phyloP scores from a whole-genome alignment of 2,329 filamentous ascomycete genomes.

The Stromatinia cepivora region DNA sequence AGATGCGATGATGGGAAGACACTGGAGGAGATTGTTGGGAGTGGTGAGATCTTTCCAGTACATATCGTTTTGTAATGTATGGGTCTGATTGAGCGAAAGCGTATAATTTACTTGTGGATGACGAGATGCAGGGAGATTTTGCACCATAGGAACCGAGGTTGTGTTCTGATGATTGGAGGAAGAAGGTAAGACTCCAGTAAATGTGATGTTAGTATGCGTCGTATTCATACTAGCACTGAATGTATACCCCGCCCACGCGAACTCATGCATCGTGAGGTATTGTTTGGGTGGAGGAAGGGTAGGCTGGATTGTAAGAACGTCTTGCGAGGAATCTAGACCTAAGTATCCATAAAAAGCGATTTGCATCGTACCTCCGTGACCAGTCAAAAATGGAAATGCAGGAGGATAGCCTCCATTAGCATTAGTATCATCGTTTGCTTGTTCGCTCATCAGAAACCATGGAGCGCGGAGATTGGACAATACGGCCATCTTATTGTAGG shows the following conservation, averaged over 20 bases:
- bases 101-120: conserved; percentile 40
- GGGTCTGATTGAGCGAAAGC: conserved; percentile 48
- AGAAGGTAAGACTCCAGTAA: conserved; percentile 42
- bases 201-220: conserved; percentile 56
- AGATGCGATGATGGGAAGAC: conserved; percentile 50
- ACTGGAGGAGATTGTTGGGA: conserved; percentile 60
- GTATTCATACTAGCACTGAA: conserved; percentile 26
- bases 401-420: conserved; percentile 65
- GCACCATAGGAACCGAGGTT: conserved; percentile 46
- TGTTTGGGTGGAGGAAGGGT: conserved; percentile 62
- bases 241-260: conserved; percentile 29
- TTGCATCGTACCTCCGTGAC: conserved; percentile 69
- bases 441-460: conserved; percentile 71
- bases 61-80: conserved; percentile 56
- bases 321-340: conserved; percentile 60
- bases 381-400: conserved; percentile 70
- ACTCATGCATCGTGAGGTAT: conserved; percentile 31
- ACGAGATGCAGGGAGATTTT: conserved; percentile 45
- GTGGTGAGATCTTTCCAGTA: conserved; percentile 50
- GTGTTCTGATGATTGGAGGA: conserved; percentile 38
- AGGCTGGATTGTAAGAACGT: conserved; percentile 62
- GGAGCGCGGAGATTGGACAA: conserved; percentile 64
- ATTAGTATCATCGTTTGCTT: conserved; percentile 59
- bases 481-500: conserved; percentile 63
- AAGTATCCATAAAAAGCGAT: conserved; percentile 67